These are phyloP conservation scores for Euphorbia corollata DNA, from an alignment of 441 rosid genomes.

Conservation along the genomic window DNA sequence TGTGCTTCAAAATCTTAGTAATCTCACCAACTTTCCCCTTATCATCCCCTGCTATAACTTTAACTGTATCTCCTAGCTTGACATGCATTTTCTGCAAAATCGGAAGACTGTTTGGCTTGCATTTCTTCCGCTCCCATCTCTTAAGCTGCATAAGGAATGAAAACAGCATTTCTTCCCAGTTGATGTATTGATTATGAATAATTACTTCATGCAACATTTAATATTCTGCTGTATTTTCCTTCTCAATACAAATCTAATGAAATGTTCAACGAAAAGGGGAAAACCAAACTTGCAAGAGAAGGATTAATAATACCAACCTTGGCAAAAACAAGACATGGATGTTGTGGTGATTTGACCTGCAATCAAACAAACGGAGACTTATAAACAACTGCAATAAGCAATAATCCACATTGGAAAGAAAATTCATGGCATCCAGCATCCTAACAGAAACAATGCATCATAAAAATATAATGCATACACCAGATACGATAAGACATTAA, in stretches of 20 bases:
- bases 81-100: conserved; percentile 83
- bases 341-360: conserved; percentile 56
- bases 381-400: background rate
- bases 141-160: conserved; percentile 45
- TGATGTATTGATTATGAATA: background rate
- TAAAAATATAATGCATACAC: background rate
- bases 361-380: conserved; percentile 17
- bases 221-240: too few species aligned
- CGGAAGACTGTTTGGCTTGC: conserved; percentile 90
- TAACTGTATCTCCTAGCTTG: conserved; percentile 76
- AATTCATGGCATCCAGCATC: background rate
- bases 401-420: background rate
- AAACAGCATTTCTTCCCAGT: background rate
- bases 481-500: background rate
- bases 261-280: background rate
- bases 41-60: conserved; percentile 73
- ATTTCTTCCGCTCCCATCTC: conserved; percentile 80
- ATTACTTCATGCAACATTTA: background rate
- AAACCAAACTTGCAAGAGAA: background rate
- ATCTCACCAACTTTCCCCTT: conserved; percentile 85
- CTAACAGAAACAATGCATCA: background rate
- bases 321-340: conserved; percentile 51
- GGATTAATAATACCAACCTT: conserved; percentile 38
- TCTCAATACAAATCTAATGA: background rate
- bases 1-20: conserved; percentile 57